Percentiles rank a stretch among this genome's conserved stretches.
These are phyloP conservation scores for Podospora pseudoanserina DNA, from an alignment of 495 filamentous ascomycete genomes.

Conservation along the genomic window DNA sequence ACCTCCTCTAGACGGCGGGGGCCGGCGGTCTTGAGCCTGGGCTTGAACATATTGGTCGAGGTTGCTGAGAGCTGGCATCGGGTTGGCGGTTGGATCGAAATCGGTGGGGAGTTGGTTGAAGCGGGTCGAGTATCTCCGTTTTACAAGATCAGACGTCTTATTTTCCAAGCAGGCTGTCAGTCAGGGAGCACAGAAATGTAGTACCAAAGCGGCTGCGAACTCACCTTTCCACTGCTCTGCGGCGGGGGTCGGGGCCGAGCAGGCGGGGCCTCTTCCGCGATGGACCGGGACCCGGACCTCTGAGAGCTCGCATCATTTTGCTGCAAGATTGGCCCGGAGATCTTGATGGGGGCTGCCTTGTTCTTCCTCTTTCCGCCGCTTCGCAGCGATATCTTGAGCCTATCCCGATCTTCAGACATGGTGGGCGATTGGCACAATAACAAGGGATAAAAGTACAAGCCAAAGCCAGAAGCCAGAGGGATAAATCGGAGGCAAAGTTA, in stretches of 20 bases:
- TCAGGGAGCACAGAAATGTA: neutral
- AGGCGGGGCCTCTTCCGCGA: constrained; percentile 29
- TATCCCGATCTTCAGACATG: constrained; percentile 62
- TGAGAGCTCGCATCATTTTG: constrained; percentile 35
- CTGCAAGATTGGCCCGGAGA: constrained; percentile 58
- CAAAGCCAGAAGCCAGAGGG: constrained; percentile 2
- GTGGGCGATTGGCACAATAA: constrained; percentile 12
- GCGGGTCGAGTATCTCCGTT: constrained; percentile 86
- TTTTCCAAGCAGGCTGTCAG: constrained; percentile 9
- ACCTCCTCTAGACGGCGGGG: constrained; percentile 48
- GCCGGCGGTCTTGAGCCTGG: constrained; percentile 45
- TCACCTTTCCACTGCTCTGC: constrained; percentile 40
- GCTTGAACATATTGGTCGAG: constrained; percentile 51
- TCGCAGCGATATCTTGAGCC: constrained; percentile 79
- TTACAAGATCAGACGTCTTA: constrained; percentile 87
- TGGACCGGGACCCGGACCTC: constrained; percentile 34
- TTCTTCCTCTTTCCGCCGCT: constrained; percentile 71
- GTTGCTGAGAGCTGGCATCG: constrained; percentile 61
- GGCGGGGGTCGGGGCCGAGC: constrained; percentile 43
- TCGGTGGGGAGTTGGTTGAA: constrained; percentile 72
- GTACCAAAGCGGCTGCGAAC: constrained; percentile 6
- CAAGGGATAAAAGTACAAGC: neutral
- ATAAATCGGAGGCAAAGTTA: neutral
- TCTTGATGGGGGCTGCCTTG: constrained; percentile 74
- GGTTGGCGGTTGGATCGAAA: constrained; percentile 60